Percentiles rank a stretch among this genome's conserved stretches.
phyloP scores from a whole-genome alignment of 139 green algal species.

The Coelastrella sp. region DNA sequence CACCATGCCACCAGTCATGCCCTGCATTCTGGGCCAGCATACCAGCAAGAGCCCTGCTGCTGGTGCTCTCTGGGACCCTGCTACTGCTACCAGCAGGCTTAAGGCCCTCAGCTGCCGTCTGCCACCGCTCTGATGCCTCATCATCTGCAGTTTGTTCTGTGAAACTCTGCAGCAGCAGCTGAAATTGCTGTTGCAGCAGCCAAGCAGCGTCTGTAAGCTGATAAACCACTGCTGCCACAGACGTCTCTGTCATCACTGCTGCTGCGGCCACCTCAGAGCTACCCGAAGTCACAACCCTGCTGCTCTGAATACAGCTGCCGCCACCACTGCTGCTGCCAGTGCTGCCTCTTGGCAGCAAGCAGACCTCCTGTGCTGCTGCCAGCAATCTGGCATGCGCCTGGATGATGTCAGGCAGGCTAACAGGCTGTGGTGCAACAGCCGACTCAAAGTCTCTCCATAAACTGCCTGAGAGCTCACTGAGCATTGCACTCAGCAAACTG shows the following conservation, averaged over 20 bases:
- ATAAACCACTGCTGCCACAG: not conserved
- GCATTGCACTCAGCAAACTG: constrained; percentile 20
- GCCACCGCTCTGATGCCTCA: not conserved
- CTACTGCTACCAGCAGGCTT: not conserved
- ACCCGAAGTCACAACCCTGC: not conserved
- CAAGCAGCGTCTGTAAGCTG: not conserved
- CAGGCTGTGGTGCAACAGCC: not conserved
- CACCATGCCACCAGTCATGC: not conserved
- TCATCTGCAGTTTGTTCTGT: not conserved
- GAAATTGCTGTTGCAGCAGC: constrained; percentile 35
- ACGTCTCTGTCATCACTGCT: not conserved
- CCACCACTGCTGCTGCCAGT: not conserved
- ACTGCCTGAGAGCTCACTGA: constrained; percentile 18
- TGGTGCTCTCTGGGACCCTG: not conserved
- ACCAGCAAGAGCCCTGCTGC: not conserved
- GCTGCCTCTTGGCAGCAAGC: constrained; percentile 26
- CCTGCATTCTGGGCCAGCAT: not conserved
- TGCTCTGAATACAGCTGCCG: not conserved
- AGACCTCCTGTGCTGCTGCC: constrained; percentile 28
- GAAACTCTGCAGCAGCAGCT: not conserved
- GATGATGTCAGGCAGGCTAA: constrained; percentile 1
- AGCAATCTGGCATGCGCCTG: constrained; percentile 18
- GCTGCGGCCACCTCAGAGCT: not conserved
- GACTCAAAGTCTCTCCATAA: constrained; percentile 6
- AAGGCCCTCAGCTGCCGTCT: not conserved